These are phyloP conservation scores for Heterococcus sp. DNA, from an alignment of 108 stramenopile genomes.

Conservation along the genomic window DNA sequence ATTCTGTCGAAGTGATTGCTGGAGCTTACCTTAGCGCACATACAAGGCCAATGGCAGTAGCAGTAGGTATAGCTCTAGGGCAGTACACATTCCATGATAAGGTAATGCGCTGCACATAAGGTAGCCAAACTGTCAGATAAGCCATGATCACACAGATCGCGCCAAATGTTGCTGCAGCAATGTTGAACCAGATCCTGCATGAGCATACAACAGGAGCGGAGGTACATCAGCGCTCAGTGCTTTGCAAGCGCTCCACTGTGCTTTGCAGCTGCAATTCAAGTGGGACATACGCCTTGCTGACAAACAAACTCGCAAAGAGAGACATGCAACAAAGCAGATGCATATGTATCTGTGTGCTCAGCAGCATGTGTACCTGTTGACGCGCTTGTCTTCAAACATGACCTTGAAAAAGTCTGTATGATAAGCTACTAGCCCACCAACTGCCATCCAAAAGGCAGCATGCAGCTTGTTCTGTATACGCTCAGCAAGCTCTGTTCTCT, in stretches of 20 bases:
- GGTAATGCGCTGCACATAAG: conserved; percentile 31
- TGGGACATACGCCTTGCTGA: too few species aligned
- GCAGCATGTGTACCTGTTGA: too few species aligned
- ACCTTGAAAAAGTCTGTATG: conserved; percentile 37
- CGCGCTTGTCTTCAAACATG: conserved; percentile 28
- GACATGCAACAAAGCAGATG: too few species aligned
- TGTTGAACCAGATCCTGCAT: conserved; percentile 55
- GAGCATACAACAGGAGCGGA: too few species aligned
- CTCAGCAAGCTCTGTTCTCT: conserved; percentile 33
- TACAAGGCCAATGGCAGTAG: conserved; percentile 63
- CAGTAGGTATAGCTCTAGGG: conserved; percentile 78
- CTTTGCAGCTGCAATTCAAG: too few species aligned
- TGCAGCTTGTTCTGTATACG: conserved; percentile 44
- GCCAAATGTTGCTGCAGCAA: conserved; percentile 43
- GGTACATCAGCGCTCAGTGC: too few species aligned
- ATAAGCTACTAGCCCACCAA: conserved; percentile 8
- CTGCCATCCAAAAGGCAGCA: conserved; percentile 26
- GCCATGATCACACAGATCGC: conserved; percentile 30
- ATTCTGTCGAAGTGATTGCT: too few species aligned
- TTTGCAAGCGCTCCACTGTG: too few species aligned
- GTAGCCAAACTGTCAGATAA: conserved; percentile 53
- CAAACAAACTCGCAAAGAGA: too few species aligned
- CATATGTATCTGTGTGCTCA: too few species aligned
- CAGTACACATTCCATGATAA: conserved; percentile 77
- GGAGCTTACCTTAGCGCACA: conserved; percentile 57